Evolutionary conservation across 1,284 basidiomycete species (phyloP).

Genomic region (Heterobasidion parviporum): DNA sequence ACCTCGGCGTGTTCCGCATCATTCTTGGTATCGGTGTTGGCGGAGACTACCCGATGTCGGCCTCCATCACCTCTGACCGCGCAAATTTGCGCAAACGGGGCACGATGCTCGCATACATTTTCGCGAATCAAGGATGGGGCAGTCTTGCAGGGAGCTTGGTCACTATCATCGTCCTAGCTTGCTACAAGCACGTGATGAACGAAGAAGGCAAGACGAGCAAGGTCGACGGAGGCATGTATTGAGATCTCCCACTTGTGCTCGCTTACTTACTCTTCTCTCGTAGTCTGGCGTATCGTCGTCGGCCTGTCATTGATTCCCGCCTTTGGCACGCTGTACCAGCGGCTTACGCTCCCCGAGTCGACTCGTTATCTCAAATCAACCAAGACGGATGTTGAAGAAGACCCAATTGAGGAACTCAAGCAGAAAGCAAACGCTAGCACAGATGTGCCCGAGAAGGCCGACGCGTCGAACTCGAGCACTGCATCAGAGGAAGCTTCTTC

Average conservation of each 20-base stretch:
- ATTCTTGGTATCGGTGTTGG: constrained; percentile 72
- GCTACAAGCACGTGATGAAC: constrained; percentile 62
- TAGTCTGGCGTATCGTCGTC: constrained; percentile 41
- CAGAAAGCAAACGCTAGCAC: constrained; percentile 15
- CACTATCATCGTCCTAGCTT: constrained; percentile 61
- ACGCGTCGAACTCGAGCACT: neutral
- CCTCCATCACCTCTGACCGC: constrained; percentile 64
- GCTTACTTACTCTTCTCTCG: neutral
- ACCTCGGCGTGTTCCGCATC: constrained; percentile 59
- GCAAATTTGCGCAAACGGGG: constrained; percentile 64
- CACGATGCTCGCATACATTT: constrained; percentile 68
- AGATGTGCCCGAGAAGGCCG: constrained; percentile 5
- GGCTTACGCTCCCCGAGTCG: constrained; percentile 67
- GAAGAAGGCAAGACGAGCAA: constrained; percentile 46
- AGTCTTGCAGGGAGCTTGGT: constrained; percentile 58
- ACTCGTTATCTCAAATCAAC: constrained; percentile 40
- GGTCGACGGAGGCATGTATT: constrained; percentile 49
- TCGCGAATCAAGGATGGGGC: constrained; percentile 73
- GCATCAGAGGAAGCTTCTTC: neutral
- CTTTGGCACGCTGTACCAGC: constrained; percentile 59
- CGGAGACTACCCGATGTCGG: constrained; percentile 79
- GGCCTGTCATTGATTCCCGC: constrained; percentile 50
- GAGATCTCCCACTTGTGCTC: constrained; percentile 10
- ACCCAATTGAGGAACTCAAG: constrained; percentile 27
- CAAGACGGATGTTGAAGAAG: constrained; percentile 24